phyloP scores from a whole-genome alignment of 1,139 yeast species.

The Saccharomyces hybrid region DNA sequence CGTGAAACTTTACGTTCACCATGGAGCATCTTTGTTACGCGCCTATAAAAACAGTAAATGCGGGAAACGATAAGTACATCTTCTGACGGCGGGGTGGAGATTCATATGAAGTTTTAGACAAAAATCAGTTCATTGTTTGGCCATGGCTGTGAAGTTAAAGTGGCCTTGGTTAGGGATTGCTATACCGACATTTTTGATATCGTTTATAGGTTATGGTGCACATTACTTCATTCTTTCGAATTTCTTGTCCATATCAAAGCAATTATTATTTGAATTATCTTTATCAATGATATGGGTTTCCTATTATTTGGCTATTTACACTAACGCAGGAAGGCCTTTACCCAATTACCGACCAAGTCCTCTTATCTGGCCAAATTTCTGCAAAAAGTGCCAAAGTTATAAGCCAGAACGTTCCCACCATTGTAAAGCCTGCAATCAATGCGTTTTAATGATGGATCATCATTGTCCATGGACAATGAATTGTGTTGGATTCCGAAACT shows the following conservation, averaged over 20 bases:
- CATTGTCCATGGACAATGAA: slow-evolving; percentile 86
- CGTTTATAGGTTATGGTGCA: slow-evolving; percentile 55
- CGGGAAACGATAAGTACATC: neutral
- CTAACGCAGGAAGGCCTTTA: slow-evolving; percentile 56
- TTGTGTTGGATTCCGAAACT: slow-evolving; percentile 72
- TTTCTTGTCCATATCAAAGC: slow-evolving; percentile 37
- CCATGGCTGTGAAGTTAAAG: slow-evolving; percentile 37
- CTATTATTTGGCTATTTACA: slow-evolving; percentile 51
- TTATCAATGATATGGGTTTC: slow-evolving; percentile 64
- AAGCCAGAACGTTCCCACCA: slow-evolving; percentile 81
- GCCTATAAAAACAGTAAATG: neutral
- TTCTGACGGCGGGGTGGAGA: neutral
- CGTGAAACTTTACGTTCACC: too few species aligned
- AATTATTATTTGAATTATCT: slow-evolving; percentile 43
- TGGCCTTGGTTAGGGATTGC: slow-evolving; percentile 58
- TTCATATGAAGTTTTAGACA: neutral
- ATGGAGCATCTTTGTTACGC: too few species aligned
- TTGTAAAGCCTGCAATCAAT: slow-evolving; percentile 54
- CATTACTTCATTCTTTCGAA: slow-evolving; percentile 50
- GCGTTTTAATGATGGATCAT: slow-evolving; percentile 81
- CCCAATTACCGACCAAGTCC: slow-evolving; percentile 33
- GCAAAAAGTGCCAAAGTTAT: slow-evolving; percentile 54
- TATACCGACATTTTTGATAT: slow-evolving; percentile 62
- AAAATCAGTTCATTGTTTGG: neutral
- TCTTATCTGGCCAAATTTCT: slow-evolving; percentile 51